Conservation (phyloP, 2,329 filamentous ascomycete genomes). For the Lachnellula arida region DNA sequence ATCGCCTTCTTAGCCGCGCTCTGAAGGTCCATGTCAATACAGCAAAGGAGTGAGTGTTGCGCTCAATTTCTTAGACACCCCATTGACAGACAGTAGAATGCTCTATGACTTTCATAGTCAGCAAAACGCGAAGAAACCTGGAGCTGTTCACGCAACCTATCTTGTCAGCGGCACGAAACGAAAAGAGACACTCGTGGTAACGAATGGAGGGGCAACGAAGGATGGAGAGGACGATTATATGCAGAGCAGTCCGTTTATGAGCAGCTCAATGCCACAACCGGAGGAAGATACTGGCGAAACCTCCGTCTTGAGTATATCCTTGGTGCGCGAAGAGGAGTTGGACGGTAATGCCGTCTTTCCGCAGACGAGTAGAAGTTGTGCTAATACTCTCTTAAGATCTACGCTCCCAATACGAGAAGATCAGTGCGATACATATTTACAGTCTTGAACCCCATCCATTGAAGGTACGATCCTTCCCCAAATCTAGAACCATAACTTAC, state of each 20-base stretch:
- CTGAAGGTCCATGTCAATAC: slow-evolving; percentile 79
- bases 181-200: slow-evolving; percentile 28
- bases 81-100: slow-evolving; percentile 54
- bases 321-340: slow-evolving; percentile 70
- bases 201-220: slow-evolving; percentile 38
- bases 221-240: slow-evolving; percentile 64
- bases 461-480: slow-evolving; percentile 42
- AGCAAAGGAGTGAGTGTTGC: slow-evolving; percentile 69
- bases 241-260: slow-evolving; percentile 62
- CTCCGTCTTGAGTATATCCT: slow-evolving; percentile 53
- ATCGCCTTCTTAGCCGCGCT: slow-evolving; percentile 76
- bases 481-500: neutral
- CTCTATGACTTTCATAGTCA: slow-evolving; percentile 77
- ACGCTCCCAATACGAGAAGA: slow-evolving; percentile 63
- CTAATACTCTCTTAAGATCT: slow-evolving; percentile 45
- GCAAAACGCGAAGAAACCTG: slow-evolving; percentile 70
- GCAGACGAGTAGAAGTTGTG: neutral
- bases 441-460: slow-evolving; percentile 69
- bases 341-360: slow-evolving; percentile 46
- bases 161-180: slow-evolving; percentile 68
- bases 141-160: slow-evolving; percentile 87
- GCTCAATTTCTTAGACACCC: neutral
- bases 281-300: slow-evolving; percentile 47
- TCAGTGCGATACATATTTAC: slow-evolving; percentile 81
- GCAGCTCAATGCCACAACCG: slow-evolving; percentile 57